Base-by-base conservation (phyloP, 2,329 filamentous ascomycete genomes). In the Didymella pomorum region DNA sequence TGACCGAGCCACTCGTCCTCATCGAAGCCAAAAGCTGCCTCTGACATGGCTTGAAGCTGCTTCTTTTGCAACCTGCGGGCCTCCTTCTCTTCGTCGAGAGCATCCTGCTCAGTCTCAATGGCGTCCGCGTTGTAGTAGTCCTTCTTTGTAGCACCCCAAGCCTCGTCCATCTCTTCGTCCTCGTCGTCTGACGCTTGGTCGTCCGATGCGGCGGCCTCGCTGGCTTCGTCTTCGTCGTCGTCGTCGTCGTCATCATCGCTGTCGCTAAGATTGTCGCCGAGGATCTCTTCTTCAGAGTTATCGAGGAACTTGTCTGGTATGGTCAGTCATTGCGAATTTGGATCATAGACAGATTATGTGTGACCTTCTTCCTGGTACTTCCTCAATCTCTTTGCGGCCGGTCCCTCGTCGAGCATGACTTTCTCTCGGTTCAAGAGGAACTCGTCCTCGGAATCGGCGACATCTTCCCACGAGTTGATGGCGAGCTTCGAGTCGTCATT, bases 381-480 rank as follows among this genome's bases (percentile, higher is more conserved):
- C 69, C 89, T 87, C 71, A 88, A 84, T 64, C 91, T 87, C 80
- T 97, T 97, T 28, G 88, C 87, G 37, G 87, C 85, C 14, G 89
- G 91, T 31, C 84, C 89, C 66, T 97, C 92, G 28, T 96, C 92
- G 35, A 99, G 84, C 70, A 94, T 79, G 62, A 99, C 88, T 72
- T 91, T 89, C 78, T 99, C 95, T 64, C 90, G 87, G 64, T 93
- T 89, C 59, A 93, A 82, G 71, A 94, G 92, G 76, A 97, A 96
- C 74, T 97, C 92, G 76, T 99, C 95, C 76, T 97, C 92, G 1
- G 93, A 96, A 75, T 97, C 89, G 65, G 93, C 92, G 68, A 99
- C 89, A 78, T 96, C 92, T 77, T 94, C 88, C 76, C 85, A 94
- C 2, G 86, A 88, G 56, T 73, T 78, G 55, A 84, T 79, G 20